Percentiles rank a stretch among this genome's conserved stretches.
Evolutionary conservation across 441 rosid genomes (phyloP).

Genomic region (Adansonia rubrostipa): DNA sequence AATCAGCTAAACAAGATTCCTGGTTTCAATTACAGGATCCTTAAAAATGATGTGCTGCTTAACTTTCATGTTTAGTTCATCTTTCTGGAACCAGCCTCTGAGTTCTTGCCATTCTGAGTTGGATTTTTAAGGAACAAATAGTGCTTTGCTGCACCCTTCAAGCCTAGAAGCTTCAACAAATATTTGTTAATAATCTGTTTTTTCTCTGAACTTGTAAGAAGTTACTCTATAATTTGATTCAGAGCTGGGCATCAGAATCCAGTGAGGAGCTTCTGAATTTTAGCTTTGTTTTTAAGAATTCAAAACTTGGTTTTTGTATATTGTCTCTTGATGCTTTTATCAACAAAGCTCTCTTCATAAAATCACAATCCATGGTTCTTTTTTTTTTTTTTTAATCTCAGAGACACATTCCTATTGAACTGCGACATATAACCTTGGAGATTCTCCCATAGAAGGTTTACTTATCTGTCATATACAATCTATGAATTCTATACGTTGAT

Average conservation of each 20-base stretch:
- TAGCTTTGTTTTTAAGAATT: constrained; percentile 9
- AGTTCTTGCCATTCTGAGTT: not conserved
- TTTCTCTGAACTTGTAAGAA: not conserved
- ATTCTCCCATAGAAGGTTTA: not conserved
- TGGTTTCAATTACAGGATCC: constrained; percentile 70
- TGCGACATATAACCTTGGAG: not conserved
- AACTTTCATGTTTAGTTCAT: constrained; percentile 32
- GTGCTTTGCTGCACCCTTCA: not conserved
- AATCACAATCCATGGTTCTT: not conserved
- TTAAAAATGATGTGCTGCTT: constrained; percentile 53
- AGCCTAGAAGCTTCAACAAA: constrained; percentile 1
- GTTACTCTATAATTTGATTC: not conserved
- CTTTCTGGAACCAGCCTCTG: constrained; percentile 2
- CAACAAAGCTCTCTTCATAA: not conserved
- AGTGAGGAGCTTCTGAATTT: not conserved
- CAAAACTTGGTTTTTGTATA: not conserved
- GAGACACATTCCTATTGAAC: too few species aligned
- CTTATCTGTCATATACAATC: constrained; percentile 1
- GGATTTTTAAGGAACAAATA: constrained; percentile 9
- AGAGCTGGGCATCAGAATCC: constrained; percentile 13
- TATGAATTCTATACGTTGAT: not conserved
- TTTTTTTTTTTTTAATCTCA: not conserved
- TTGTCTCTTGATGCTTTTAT: constrained; percentile 8
- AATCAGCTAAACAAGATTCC: constrained; percentile 41
- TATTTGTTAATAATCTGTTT: constrained; percentile 14